Evolutionary conservation across 2,329 filamentous ascomycete genomes (phyloP).

Genomic region (Verticillium longisporum): DNA sequence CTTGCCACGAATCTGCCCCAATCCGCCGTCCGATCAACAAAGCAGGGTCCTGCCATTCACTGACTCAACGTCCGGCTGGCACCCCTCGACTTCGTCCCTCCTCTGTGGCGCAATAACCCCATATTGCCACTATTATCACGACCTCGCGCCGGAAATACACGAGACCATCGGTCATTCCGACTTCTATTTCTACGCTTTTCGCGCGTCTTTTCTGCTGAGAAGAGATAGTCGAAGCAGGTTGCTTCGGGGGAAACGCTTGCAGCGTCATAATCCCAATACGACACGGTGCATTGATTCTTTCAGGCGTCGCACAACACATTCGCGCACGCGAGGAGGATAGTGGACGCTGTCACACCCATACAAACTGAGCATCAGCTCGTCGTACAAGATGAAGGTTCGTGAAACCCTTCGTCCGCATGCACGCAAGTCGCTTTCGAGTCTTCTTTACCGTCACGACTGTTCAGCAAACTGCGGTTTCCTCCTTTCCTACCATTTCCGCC

Average conservation of each 20-base stretch:
- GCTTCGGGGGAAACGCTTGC: background rate
- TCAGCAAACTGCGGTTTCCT: background rate
- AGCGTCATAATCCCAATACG: background rate
- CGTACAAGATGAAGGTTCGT: constrained; percentile 14
- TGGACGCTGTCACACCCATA: background rate
- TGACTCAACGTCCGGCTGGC: background rate
- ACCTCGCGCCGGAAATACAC: background rate
- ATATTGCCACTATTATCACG: background rate
- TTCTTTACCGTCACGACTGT: constrained; percentile 3
- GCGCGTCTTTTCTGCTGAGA: background rate
- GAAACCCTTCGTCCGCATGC: background rate
- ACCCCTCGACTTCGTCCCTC: background rate
- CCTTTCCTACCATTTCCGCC: background rate
- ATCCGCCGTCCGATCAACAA: background rate
- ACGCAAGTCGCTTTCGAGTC: constrained; percentile 1
- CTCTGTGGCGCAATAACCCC: background rate
- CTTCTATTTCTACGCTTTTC: background rate
- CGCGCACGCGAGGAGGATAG: background rate
- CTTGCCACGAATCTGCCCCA: background rate
- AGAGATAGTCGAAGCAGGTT: background rate
- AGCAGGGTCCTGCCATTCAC: background rate
- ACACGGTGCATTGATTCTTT: background rate
- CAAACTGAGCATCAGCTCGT: constrained; percentile 2
- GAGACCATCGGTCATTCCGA: background rate
- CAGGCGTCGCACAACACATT: background rate